These are phyloP conservation scores for Pisolithus marmoratus DNA, from an alignment of 768 basidiomycete species.

Conservation along the genomic window DNA sequence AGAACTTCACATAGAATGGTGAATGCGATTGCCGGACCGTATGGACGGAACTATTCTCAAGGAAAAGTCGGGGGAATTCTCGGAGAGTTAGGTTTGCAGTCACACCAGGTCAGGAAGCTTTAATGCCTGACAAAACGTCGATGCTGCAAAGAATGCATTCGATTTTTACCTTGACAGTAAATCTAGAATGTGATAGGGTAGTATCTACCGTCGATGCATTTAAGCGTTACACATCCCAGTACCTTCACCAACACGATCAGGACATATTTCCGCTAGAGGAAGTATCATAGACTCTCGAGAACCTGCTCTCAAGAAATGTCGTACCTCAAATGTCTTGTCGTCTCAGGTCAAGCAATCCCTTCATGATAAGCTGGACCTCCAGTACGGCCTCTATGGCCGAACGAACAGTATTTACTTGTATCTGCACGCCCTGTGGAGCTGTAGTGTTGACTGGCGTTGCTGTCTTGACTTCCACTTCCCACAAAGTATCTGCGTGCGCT, in stretches of 20 bases:
- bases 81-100: constrained; percentile 54
- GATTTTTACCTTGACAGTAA: too few species aligned
- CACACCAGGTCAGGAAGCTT: constrained; percentile 66
- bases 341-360: constrained; percentile 72
- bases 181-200: too few species aligned
- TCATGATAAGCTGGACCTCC: constrained; percentile 80
- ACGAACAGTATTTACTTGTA: constrained; percentile 67
- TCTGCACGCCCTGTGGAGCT: constrained; percentile 20
- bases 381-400: constrained; percentile 68
- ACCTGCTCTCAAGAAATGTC: too few species aligned
- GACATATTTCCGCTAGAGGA: too few species aligned
- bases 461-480: constrained; percentile 88
- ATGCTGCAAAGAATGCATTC: too few species aligned
- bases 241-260: too few species aligned
- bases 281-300: too few species aligned
- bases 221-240: too few species aligned
- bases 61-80: constrained; percentile 64
- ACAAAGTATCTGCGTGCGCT: constrained; percentile 73
- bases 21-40: constrained; percentile 66
- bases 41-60: constrained; percentile 71
- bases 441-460: constrained; percentile 73
- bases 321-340: constrained; percentile 56
- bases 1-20: constrained; percentile 54
- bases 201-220: too few species aligned
- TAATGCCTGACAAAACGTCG: constrained; percentile 19